These are phyloP conservation scores for Cinnamomum chago DNA, from an alignment of 164 flowering plant species.

Conservation along the genomic window DNA sequence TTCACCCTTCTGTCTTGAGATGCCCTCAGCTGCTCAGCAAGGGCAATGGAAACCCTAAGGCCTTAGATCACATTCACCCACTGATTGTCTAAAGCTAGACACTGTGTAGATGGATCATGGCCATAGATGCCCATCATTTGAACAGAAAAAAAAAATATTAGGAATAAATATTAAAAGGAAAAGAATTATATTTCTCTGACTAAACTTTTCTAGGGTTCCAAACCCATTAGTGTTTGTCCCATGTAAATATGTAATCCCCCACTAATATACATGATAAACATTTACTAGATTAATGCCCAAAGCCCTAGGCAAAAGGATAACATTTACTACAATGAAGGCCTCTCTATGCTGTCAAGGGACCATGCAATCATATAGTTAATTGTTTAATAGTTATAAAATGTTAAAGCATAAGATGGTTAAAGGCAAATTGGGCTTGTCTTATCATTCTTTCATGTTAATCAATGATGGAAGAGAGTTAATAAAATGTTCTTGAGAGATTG, in stretches of 20 bases:
- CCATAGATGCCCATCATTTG: too few relatives aligned
- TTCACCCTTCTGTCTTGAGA: neutral
- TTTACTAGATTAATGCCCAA: neutral
- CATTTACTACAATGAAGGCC: neutral
- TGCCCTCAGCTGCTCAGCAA: neutral
- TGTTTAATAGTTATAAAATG: neutral
- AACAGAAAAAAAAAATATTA: neutral
- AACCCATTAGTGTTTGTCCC: conserved; percentile 11
- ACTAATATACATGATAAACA: neutral
- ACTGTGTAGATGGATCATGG: too few relatives aligned
- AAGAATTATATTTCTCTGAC: neutral
- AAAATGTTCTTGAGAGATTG: too few relatives aligned
- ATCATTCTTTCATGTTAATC: neutral
- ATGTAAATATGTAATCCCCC: neutral
- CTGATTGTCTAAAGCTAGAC: too few relatives aligned
- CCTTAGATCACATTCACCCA: neutral
- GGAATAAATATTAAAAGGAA: neutral
- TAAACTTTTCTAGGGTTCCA: neutral
- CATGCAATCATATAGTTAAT: neutral
- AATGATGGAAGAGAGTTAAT: neutral
- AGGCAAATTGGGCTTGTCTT: too few relatives aligned
- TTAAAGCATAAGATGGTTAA: neutral
- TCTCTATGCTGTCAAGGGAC: neutral
- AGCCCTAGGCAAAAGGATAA: conserved; percentile 5
- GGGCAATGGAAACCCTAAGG: neutral